phyloP scores from a whole-genome alignment of 805 yeast genomes.

The Phaffomyces antillensis region DNA sequence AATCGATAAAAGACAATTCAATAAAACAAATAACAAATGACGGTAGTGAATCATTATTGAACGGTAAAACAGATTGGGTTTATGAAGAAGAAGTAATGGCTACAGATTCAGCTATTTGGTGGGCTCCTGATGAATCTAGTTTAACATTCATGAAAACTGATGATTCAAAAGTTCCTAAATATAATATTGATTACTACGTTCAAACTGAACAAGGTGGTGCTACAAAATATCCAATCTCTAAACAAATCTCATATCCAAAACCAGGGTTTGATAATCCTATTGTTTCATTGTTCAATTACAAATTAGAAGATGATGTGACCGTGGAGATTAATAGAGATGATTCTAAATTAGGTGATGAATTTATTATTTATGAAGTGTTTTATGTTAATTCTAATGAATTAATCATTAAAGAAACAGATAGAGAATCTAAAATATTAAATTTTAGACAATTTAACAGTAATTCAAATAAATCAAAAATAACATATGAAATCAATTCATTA shows the following conservation, averaged over 20 bases:
- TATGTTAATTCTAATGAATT: constrained; percentile 52
- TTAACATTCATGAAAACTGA: constrained; percentile 59
- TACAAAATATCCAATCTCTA: constrained; percentile 51
- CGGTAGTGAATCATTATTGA: constrained; percentile 60
- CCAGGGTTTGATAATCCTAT: constrained; percentile 74
- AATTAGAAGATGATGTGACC: constrained; percentile 23
- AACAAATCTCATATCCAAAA: constrained; percentile 68
- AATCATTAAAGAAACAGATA: constrained; percentile 52
- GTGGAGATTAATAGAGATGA: constrained; percentile 25
- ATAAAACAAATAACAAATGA: constrained; percentile 48
- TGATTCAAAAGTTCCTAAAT: constrained; percentile 66
- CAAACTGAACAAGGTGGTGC: constrained; percentile 35
- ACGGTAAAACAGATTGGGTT: constrained; percentile 92
- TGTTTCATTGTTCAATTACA: constrained; percentile 45
- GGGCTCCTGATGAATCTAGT: constrained; percentile 71
- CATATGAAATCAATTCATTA: constrained; percentile 40
- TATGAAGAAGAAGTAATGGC: constrained; percentile 86
- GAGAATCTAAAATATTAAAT: constrained; percentile 58
- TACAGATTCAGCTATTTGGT: constrained; percentile 69
- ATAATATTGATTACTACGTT: constrained; percentile 66
- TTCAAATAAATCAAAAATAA: constrained; percentile 26
- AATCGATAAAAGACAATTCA: constrained; percentile 26
- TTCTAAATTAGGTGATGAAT: constrained; percentile 33
- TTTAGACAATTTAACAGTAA: constrained; percentile 38
- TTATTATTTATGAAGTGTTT: constrained; percentile 55